phyloP scores from a whole-genome alignment of 768 basidiomycete species.

The Leccinum imitatum region DNA sequence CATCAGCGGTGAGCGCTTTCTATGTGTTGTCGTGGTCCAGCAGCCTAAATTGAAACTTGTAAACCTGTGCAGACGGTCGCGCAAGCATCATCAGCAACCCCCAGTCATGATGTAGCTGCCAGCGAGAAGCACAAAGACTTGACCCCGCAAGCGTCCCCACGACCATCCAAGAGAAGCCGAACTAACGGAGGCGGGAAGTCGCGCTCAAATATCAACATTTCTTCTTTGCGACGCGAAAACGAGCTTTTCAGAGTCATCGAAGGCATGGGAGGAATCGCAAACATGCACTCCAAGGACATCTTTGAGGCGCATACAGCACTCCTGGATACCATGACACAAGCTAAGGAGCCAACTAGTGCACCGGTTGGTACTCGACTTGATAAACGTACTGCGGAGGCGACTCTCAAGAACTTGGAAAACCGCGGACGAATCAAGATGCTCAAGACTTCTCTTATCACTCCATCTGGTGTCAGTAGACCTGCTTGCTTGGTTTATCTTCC shows the following conservation, averaged over 20 bases:
- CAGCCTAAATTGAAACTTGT: not conserved
- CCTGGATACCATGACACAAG: slow-evolving; percentile 53
- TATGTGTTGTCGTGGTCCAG: not conserved
- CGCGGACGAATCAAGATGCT: slow-evolving; percentile 70
- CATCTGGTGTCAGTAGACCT: slow-evolving; percentile 57
- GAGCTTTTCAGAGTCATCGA: slow-evolving; percentile 71
- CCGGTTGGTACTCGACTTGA: slow-evolving; percentile 69
- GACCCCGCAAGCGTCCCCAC: slow-evolving; percentile 3
- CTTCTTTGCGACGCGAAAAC: slow-evolving; percentile 76
- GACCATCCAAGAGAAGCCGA: slow-evolving; percentile 26
- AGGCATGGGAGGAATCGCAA: slow-evolving; percentile 63
- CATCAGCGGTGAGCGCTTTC: slow-evolving; percentile 6
- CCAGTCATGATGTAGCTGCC: not conserved
- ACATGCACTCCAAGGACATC: slow-evolving; percentile 66
- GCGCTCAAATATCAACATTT: slow-evolving; percentile 61
- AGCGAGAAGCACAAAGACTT: slow-evolving; percentile 19
- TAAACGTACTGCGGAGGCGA: slow-evolving; percentile 64
- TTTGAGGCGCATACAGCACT: slow-evolving; percentile 64
- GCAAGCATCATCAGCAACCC: not conserved
- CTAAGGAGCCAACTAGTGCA: slow-evolving; percentile 69
- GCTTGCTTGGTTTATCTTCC: slow-evolving; percentile 68
- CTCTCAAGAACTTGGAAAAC: slow-evolving; percentile 60
- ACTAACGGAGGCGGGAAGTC: slow-evolving; percentile 10
- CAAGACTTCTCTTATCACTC: slow-evolving; percentile 58
- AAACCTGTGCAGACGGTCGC: not conserved